phyloP scores from a whole-genome alignment of 345 rosid species.

The Euphorbia peplus region DNA sequence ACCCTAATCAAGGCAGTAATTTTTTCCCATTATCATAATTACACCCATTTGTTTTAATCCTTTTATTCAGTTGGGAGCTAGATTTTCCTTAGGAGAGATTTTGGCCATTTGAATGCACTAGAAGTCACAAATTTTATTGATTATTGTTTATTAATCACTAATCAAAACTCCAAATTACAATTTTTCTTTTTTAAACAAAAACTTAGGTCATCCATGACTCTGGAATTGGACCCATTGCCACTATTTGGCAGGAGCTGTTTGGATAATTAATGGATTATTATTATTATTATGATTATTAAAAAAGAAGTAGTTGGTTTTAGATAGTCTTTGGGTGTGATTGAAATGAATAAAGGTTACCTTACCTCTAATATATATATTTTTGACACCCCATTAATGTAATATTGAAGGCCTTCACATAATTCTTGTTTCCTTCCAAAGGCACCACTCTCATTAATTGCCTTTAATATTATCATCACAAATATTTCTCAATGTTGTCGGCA shows the following conservation, averaged over 20 bases:
- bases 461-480: conserved; percentile 30
- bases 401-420: conserved; percentile 26
- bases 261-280: too few relatives aligned
- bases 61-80: not conserved
- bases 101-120: not conserved
- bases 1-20: not conserved
- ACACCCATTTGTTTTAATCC: conserved; percentile 14
- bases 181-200: too few relatives aligned
- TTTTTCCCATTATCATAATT: conserved; percentile 7
- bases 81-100: not conserved
- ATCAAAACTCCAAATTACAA: not conserved
- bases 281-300: too few relatives aligned
- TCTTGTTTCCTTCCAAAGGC: conserved; percentile 45
- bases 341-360: conserved; percentile 11
- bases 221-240: conserved; percentile 26
- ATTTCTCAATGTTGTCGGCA: too few relatives aligned
- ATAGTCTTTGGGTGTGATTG: not conserved
- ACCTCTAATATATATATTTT: conserved; percentile 15
- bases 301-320: conserved; percentile 4
- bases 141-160: not conserved
- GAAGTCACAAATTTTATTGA: not conserved
- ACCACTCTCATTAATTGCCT: conserved; percentile 20
- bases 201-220: conserved; percentile 4
- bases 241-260: conserved; percentile 19
- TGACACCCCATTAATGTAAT: conserved; percentile 12